Conservation (phyloP, 352 stramenopile genomes). For the Phytophthora pluvialis region DNA sequence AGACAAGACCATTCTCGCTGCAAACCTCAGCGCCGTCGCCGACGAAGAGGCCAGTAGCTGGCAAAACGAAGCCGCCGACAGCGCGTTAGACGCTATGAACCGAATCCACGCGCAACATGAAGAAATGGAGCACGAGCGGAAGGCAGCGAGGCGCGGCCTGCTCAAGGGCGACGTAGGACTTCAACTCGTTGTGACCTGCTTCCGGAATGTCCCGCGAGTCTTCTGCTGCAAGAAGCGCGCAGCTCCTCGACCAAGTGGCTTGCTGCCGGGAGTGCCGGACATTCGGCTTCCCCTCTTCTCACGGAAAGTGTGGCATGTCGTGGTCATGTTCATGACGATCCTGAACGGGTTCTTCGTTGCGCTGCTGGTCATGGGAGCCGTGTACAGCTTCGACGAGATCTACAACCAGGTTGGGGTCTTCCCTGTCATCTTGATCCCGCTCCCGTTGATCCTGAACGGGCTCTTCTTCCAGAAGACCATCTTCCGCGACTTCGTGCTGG, state of each 20-base stretch:
- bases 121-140: constrained; percentile 24
- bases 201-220: constrained; percentile 14
- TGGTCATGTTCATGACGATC: constrained; percentile 62
- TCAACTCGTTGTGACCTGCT: constrained; percentile 25
- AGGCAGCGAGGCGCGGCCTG: constrained; percentile 3
- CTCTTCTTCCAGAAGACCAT: constrained; percentile 59
- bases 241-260: not conserved
- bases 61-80: constrained; percentile 28
- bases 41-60: constrained; percentile 21
- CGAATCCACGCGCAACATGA: constrained; percentile 26
- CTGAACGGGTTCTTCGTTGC: constrained; percentile 70
- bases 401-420: constrained; percentile 28
- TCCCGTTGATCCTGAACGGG: constrained; percentile 59
- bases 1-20: constrained; percentile 5
- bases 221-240: constrained; percentile 15
- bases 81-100: constrained; percentile 30
- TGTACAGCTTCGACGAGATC: constrained; percentile 53
- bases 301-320: constrained; percentile 68
- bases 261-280: constrained; percentile 14
- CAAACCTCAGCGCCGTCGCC: constrained; percentile 16
- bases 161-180: constrained; percentile 23
- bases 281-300: constrained; percentile 52
- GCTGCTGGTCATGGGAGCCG: constrained; percentile 62
- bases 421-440: constrained; percentile 36
- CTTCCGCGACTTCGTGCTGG: constrained; percentile 63